Evolutionary conservation across 306 rosid genomes (phyloP), one percentile per base, ranked within the genome.

Genomic region (Chamaecrista fasciculata): DNA sequence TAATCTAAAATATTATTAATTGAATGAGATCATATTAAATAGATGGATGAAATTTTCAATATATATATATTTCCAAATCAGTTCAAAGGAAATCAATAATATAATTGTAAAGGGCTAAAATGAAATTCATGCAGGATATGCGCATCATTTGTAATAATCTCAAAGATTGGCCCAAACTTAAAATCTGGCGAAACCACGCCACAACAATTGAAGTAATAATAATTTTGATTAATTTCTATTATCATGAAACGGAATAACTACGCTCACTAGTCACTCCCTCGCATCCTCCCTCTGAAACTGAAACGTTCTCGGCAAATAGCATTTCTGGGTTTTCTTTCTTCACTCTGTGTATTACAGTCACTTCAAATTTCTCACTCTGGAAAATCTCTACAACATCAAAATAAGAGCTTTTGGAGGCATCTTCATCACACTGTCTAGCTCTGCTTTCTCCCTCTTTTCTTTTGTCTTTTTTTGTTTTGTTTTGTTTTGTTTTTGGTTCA

Each of bases 241-340:
- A 4, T 36, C 49, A 15, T 19, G 9, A 47, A 47, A 3, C 2
- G 2, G 7, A 40, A 6, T 4, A 6, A 16, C 52, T 1, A 16
- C 24, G 23, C 52, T 47, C 52, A 10, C 52, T 43, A 5, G 48
- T 18, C n/a, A n/a, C n/a, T 39, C 48, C 48, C 48, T 43, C 48
- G 48, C 48, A 15, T 7, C 48, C 48, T 46, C 21, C 14, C 19
- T 0, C 21, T 16, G 21, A 20, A 20, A 19, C 6, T 11, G 21
- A 18, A 29, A 18, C 25, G 24, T 33, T 5, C 10, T 33, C 15
- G 15, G 24, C 3, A n/a, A n/a, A 7, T 50, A 46, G 50, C 46
- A 68, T 48, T 48, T 61, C 15, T 37, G 66, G 69, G 26, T 20
- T 40, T 61, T 52, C 66, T 60, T 60, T 36, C 46, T 11, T 16